Evolutionary conservation across 1,284 basidiomycete species (phyloP).

Genomic region (Afroboletus lepidellus): DNA sequence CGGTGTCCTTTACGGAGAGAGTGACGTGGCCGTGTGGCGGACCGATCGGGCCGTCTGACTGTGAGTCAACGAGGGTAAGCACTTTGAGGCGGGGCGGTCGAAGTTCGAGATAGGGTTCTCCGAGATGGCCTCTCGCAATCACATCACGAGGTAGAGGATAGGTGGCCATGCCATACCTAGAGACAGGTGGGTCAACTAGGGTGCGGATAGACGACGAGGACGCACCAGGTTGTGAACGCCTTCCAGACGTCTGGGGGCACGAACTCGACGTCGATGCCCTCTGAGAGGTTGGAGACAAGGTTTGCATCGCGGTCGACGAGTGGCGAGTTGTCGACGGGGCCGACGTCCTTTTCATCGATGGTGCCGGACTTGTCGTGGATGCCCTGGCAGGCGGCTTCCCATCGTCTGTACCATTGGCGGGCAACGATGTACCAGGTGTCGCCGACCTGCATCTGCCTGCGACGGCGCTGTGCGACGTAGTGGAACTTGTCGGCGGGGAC

Average conservation of each 20-base stretch:
- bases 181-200: slow-evolving; percentile 1
- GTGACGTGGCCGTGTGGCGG: slow-evolving; percentile 37
- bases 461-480: slow-evolving; percentile 48
- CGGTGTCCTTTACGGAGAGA: slow-evolving; percentile 52
- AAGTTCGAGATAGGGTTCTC: slow-evolving; percentile 70
- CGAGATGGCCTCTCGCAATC: slow-evolving; percentile 54
- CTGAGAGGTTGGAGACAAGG: slow-evolving; percentile 48
- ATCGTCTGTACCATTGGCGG: slow-evolving; percentile 70
- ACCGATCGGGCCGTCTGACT: slow-evolving; percentile 23
- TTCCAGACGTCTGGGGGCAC: slow-evolving; percentile 76
- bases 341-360: slow-evolving; percentile 60
- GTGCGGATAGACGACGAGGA: slow-evolving; percentile 9
- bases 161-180: slow-evolving; percentile 69
- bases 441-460: slow-evolving; percentile 53
- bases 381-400: slow-evolving; percentile 69
- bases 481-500: slow-evolving; percentile 47
- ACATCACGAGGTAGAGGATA: slow-evolving; percentile 65
- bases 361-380: slow-evolving; percentile 64
- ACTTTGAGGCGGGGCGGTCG: slow-evolving; percentile 71
- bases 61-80: slow-evolving; percentile 43
- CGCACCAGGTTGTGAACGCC: slow-evolving; percentile 66
- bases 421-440: slow-evolving; percentile 81
- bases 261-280: slow-evolving; percentile 77
- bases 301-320: slow-evolving; percentile 58
- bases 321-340: slow-evolving; percentile 71